Percentiles rank a stretch among this genome's conserved stretches.
phyloP scores from a whole-genome alignment of 2,329 filamentous ascomycete genomes.

The Westerdykella sp. region DNA sequence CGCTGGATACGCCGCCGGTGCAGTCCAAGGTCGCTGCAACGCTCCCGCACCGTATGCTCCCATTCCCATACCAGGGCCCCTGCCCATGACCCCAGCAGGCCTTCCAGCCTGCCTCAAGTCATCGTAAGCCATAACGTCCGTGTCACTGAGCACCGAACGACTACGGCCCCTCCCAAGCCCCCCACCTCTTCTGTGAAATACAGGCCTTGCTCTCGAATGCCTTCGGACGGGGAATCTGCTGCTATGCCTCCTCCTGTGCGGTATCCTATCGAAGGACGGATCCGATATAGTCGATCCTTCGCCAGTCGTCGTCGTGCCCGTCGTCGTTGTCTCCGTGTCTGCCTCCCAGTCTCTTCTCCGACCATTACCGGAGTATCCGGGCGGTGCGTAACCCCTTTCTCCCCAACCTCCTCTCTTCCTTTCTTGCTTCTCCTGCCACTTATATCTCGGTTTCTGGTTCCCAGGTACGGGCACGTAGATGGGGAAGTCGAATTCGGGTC shows the following conservation, averaged over 20 bases:
- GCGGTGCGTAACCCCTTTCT: no score
- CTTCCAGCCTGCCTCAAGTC: neutral
- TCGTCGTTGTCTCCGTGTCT: no score
- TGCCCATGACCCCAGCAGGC: neutral
- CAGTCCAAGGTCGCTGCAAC: slow-evolving; percentile 1
- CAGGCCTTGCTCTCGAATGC: neutral
- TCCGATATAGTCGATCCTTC: neutral
- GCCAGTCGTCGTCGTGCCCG: no score
- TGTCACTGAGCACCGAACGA: neutral
- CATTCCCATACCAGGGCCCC: slow-evolving; percentile 2
- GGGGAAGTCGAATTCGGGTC: neutral
- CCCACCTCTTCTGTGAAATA: neutral
- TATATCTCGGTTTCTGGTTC: neutral
- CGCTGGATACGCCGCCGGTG: slow-evolving; percentile 1
- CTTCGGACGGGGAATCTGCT: neutral
- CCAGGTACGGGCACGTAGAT: neutral
- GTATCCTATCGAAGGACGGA: neutral
- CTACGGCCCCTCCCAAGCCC: neutral
- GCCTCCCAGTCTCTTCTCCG: no score
- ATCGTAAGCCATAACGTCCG: neutral
- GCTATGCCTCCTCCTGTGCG: neutral
- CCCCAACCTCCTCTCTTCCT: no score
- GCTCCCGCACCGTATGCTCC: neutral
- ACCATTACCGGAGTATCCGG: no score
- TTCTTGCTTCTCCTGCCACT: no score